Base-by-base conservation (phyloP, 331 rosid species). In the Ulmus americana region DNA sequence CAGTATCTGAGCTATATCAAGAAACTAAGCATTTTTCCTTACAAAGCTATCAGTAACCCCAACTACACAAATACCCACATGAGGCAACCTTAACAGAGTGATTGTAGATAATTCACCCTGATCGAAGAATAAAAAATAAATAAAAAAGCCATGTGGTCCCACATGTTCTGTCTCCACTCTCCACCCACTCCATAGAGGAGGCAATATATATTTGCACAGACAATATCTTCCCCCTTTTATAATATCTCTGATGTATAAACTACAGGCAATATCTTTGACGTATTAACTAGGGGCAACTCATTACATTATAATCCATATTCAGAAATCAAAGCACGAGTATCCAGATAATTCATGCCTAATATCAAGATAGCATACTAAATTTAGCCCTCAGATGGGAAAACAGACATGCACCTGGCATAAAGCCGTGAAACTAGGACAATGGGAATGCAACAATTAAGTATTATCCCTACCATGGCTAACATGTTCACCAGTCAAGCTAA, bases 1-100 rank as follows among this genome's bases (percentile, higher is more conserved):
- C 39, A 55, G 64, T 54, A 76, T 58, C 64, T 8, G 64, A 57
- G 60, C 68, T 55, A 57, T 12, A 55, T 67, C 64, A 61, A 71
- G 47, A 78, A 43, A 44, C 64, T 6, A 69, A 75, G 73, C 14
- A 13, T n/a, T 74, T 59, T 77, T 76, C 10, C 39, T 18, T 52
- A 64, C 53, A 59, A 61, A 45, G 54, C 51, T 55, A 51, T 41
- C 22, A 61, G 45, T 20, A n/a, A 22, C 7, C 47, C 55, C 72
- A 14, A 42, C 18, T 58, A 49, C 58, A 64, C 63, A 45, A 67
- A 43, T 48, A 46, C 55, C 61, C 11, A 39, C 16, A 35, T 57
- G 59, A 73, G 64, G 72, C 61, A 70, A 61, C 39, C 7, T 65
- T 41, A 55, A 22, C 61, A 68, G 55, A 68, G 73, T 69, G 43